Base-by-base conservation (phyloP, 2,329 filamentous ascomycete species). In the Fusarium burgessii region DNA sequence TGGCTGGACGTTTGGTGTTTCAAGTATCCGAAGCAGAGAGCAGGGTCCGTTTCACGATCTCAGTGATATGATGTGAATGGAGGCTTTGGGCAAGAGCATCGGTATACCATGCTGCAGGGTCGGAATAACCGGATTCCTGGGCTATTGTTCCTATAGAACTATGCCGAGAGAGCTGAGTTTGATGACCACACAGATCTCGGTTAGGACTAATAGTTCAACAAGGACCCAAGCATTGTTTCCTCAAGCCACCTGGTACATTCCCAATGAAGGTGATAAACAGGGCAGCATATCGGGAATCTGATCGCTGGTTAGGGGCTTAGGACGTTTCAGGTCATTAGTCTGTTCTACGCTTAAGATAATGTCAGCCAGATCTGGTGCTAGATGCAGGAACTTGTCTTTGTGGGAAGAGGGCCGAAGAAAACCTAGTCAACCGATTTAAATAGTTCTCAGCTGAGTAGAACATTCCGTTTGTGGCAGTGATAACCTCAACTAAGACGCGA, bases 311-410 rank as follows among this genome's bases (percentile, higher is more conserved):
- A 18, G 49, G 47, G 54, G 43, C 42, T 52, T 58, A 60, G 51
- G 36, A 43, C 55, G 71, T 73, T 73, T 73, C 71, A 73, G 71
- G 71, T 73, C 58, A 61, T 58, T 58, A 73, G 71, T 61, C 47
- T 58, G 46, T 58, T 71, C 62, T 59, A 58, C 43, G 42, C 46
- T 62, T 40, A 47, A 62, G 62, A 69, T 66, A 51, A 60, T 59
- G 52, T 66, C 69, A 45, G 51, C 54, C 52, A 69, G 67, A 69
- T 69, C 68, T 47, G 38, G 54, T 57, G 61, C 61, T 59, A 50
- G 54, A 66, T 62, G 57, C 29, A 62, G 46, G 57, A 54, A 46
- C 41, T 35, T 50, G 29, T 47, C 49, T 17, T 43, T 62, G 52
- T 46, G 29, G 38, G 33, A 63, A 41, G 35, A 46, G 51, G 54